phyloP scores from a whole-genome alignment of 306 rosid species.

The Pyrus bretschneideri region DNA sequence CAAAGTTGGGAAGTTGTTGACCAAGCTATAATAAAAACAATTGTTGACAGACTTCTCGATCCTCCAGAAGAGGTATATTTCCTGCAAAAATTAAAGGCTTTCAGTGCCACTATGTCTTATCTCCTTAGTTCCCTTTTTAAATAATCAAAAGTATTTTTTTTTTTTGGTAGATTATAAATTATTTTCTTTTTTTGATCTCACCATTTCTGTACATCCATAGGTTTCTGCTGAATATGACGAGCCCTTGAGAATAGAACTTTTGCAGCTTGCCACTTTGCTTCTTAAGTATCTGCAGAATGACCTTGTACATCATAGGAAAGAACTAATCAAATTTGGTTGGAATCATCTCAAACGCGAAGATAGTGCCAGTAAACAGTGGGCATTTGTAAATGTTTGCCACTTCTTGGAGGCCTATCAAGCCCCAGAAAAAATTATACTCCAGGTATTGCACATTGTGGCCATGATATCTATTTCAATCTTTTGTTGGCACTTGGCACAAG shows the following conservation, averaged over 20 bases:
- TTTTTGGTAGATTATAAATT: not conserved
- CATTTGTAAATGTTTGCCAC: constrained; percentile 99
- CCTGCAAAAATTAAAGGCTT: not conserved
- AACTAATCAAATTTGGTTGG: constrained; percentile 98
- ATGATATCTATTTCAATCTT: not conserved
- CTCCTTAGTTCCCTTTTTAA: not conserved
- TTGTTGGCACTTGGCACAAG: not conserved
- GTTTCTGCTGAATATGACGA: constrained; percentile 98
- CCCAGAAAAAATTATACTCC: constrained; percentile 96
- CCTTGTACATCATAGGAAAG: constrained; percentile 96
- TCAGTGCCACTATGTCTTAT: not conserved
- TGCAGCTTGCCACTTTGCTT: constrained; percentile 97
- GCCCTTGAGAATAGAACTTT: constrained; percentile 84
- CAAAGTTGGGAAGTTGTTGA: constrained; percentile 99
- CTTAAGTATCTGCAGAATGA: constrained; percentile 96
- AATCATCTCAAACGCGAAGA: constrained; percentile 99
- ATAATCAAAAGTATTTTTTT: not conserved
- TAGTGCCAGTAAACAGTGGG: constrained; percentile 99
- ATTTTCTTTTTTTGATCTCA: not conserved
- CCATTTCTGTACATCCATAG: constrained; percentile 22
- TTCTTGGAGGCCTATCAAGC: constrained; percentile 99
- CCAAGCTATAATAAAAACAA: constrained; percentile 69
- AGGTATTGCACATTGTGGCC: constrained; percentile 36
- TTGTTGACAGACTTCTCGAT: constrained; percentile 98
- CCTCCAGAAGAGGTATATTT: constrained; percentile 90